Conservation (phyloP, 2,329 filamentous ascomycete species). For the Ramularia collo-cygni region DNA sequence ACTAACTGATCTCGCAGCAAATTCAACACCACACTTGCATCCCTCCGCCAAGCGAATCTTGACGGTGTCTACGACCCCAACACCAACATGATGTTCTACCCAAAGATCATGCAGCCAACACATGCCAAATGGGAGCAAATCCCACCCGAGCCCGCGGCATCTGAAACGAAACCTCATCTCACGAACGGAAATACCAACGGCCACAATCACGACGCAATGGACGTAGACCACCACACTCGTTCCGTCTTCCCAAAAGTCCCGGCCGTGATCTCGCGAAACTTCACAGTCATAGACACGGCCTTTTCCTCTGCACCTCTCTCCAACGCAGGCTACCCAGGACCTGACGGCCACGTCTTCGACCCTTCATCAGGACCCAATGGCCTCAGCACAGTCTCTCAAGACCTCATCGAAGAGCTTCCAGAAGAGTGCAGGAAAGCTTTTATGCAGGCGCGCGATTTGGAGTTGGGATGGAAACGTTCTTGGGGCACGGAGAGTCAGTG, state of each 20-base stretch:
- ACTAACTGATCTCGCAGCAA: constrained; percentile 47
- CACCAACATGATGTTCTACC: constrained; percentile 86
- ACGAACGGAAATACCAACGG: constrained; percentile 20
- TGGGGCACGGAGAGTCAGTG: constrained; percentile 66
- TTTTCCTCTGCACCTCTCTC: constrained; percentile 53
- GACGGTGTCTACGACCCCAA: constrained; percentile 86
- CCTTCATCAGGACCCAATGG: constrained; percentile 44
- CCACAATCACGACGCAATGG: constrained; percentile 12
- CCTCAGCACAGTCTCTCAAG: constrained; percentile 56
- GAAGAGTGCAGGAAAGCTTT: constrained; percentile 67
- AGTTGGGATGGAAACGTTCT: constrained; percentile 63
- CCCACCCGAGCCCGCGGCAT: constrained; percentile 30
- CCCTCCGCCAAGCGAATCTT: constrained; percentile 61
- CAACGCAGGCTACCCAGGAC: constrained; percentile 54
- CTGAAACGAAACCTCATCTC: constrained; percentile 20
- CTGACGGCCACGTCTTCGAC: constrained; percentile 46
- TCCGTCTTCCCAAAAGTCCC: constrained; percentile 50
- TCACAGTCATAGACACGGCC: constrained; percentile 55
- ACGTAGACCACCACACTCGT: constrained; percentile 17
- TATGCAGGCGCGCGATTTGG: constrained; percentile 56
- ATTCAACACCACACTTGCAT: constrained; percentile 72
- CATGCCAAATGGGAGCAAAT: constrained; percentile 76
- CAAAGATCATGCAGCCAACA: constrained; percentile 81
- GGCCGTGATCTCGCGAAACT: constrained; percentile 54
- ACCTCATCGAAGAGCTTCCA: constrained; percentile 60